phyloP scores from a whole-genome alignment of 164 flowering plant species.

The Aristolochia californica region DNA sequence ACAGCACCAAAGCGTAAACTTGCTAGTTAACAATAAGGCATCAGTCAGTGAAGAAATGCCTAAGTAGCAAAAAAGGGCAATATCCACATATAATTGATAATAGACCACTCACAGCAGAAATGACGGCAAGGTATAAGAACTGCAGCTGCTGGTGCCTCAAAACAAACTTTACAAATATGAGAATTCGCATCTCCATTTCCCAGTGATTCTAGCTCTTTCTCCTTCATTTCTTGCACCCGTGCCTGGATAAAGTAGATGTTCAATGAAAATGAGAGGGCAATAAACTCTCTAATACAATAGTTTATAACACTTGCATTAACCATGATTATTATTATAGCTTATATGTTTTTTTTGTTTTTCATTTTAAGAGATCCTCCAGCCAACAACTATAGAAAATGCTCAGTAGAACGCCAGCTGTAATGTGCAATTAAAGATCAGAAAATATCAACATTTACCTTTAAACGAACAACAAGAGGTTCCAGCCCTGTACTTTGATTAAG shows the following conservation, averaged over 20 bases:
- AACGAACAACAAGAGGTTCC: conserved; percentile 71
- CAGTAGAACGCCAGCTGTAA: background rate
- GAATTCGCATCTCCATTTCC: conserved; percentile 71
- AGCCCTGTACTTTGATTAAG: conserved; percentile 21
- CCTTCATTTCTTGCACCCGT: conserved; percentile 93
- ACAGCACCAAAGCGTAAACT: too few species aligned
- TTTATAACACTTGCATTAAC: background rate
- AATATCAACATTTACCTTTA: conserved; percentile 64
- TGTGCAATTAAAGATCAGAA: background rate
- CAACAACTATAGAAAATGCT: too few species aligned
- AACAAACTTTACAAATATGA: conserved; percentile 86
- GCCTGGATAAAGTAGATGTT: conserved; percentile 38
- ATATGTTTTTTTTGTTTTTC: too few species aligned
- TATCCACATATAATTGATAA: too few species aligned
- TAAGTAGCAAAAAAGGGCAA: too few species aligned
- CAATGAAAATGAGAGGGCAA: background rate
- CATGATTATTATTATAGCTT: too few species aligned
- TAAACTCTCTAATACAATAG: too few species aligned
- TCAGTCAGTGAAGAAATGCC: too few species aligned
- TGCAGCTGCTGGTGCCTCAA: conserved; percentile 81
- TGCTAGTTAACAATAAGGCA: too few species aligned
- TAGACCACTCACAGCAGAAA: conserved; percentile 70
- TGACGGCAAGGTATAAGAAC: conserved; percentile 97
- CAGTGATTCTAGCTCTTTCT: conserved; percentile 46
- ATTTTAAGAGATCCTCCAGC: too few species aligned